These are phyloP conservation scores for Carex arenaria DNA, from an alignment of 202 grass and related monocot species.

Conservation along the genomic window DNA sequence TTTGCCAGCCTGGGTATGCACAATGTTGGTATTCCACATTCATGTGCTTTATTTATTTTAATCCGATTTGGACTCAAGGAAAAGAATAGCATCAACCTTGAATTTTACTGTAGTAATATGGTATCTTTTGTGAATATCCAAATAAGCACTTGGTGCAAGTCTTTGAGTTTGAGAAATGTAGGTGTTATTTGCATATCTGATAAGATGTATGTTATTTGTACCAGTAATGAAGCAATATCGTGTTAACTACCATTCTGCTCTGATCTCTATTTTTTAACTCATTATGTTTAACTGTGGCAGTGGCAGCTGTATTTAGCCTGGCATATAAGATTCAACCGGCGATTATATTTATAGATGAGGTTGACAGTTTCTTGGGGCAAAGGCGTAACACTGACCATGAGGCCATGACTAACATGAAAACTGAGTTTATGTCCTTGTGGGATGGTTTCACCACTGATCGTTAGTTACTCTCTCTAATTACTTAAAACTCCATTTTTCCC, in stretches of 20 bases:
- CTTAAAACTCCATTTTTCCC: background rate
- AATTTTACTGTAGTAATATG: background rate
- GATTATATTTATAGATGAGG: conserved; percentile 98
- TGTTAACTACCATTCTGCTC: background rate
- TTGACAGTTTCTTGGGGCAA: conserved; percentile 93
- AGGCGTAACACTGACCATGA: conserved; percentile 78
- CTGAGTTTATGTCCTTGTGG: conserved; percentile 99
- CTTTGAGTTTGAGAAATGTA: background rate
- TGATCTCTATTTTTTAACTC: background rate
- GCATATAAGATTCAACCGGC: conserved; percentile 92
- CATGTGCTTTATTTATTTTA: background rate
- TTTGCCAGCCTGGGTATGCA: background rate
- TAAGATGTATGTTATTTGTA: background rate
- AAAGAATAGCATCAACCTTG: background rate
- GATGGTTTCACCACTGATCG: conserved; percentile 97
- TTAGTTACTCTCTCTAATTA: conserved; percentile 33
- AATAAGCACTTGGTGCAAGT: background rate
- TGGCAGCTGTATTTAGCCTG: conserved; percentile 83
- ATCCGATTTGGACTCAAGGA: background rate
- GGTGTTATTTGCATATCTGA: background rate
- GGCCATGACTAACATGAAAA: conserved; percentile 98
- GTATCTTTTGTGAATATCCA: background rate
- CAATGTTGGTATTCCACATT: background rate
- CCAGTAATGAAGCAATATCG: background rate
- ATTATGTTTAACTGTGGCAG: conserved; percentile 31